Evolutionary conservation across 2,329 filamentous ascomycete genomes (phyloP), one percentile per base, ranked within the genome.

Genomic region (Curvularia lunata): DNA sequence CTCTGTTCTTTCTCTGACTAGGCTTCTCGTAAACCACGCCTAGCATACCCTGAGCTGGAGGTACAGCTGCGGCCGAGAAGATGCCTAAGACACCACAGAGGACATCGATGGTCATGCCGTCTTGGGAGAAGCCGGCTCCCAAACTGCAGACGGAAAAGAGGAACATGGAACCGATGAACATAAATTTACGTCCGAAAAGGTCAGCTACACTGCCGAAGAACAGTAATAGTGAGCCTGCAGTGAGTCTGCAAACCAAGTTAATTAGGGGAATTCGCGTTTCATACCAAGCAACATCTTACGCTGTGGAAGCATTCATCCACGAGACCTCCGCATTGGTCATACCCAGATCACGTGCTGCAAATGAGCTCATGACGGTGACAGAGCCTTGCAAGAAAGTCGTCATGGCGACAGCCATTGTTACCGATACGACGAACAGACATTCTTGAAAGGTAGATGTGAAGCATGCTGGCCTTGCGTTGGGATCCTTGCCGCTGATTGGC

Each of bases 271-370:
- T 41, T 42, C 27, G 18, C 28, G 12, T 10, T 30, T 13, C 5
- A 21, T 19, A 30, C 43, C 23, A 16, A 9, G 32, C 34, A 37
- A 32, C n/a, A 16, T 23, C 80, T 46, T 76, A 84, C 77, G 84
- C 84, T 38, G 84, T 81, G n/a, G 86, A 82, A 7, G 86, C 86
- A 46, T 81, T 82, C 59, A 90, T 86, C 87, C 88, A 90, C 0
- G 87, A 88, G 23, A 90, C 84, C 66, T 91, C 82, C 1, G 86
- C 84, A 46, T 84, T 85, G 2, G 82, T 85, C 87, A 90, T 90
- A 45, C 79, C 68, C 53, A 90, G 72, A 59, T 88, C 85, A 13
- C 74, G 69, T 1, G 83, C 86, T 47, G 89, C 86, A 49, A 84
- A 84, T 0, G 84, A 84, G 1, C 86, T 86, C 58, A 88, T 85